Evolutionary conservation across 331 rosid species (phyloP).

Genomic region (Telfairia occidentalis): DNA sequence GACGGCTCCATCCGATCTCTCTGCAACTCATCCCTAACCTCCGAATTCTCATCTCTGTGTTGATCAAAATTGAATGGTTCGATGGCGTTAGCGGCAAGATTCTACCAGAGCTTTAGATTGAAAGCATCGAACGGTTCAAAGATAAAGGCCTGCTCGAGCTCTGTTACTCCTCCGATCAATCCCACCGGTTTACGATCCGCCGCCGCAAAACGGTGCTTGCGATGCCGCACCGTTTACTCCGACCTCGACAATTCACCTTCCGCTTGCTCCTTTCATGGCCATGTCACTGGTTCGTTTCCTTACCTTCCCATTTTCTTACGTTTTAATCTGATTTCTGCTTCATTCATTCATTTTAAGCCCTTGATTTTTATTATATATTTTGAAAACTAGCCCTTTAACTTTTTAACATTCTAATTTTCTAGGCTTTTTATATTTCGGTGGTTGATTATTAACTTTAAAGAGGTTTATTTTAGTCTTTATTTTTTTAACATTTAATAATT

Average conservation of each 20-base stretch:
- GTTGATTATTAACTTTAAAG: no score
- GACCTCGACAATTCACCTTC: constrained; percentile 43
- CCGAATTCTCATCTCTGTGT: not conserved
- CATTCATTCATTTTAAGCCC: not conserved
- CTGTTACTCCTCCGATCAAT: constrained; percentile 6
- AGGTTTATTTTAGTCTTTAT: no score
- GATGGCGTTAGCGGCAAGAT: constrained; percentile 27
- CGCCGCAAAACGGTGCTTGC: constrained; percentile 37
- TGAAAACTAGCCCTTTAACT: no score
- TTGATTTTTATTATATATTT: no score
- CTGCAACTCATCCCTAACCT: constrained; percentile 2
- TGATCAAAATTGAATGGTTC: not conserved
- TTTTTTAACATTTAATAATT: no score
- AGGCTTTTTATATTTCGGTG: no score
- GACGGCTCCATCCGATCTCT: not conserved
- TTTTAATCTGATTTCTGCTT: not conserved
- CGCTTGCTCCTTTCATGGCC: constrained; percentile 84
- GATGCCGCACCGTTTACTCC: constrained; percentile 55
- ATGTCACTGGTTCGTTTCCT: constrained; percentile 41
- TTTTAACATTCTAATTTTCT: no score
- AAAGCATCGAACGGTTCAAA: constrained; percentile 15
- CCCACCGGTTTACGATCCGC: constrained; percentile 13
- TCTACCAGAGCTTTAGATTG: constrained; percentile 15
- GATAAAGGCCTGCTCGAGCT: constrained; percentile 26
- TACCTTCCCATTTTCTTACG: not conserved